These are phyloP conservation scores for Beauveria sp. DNA, from an alignment of 2,329 filamentous ascomycete genomes.

Conservation along the genomic window DNA sequence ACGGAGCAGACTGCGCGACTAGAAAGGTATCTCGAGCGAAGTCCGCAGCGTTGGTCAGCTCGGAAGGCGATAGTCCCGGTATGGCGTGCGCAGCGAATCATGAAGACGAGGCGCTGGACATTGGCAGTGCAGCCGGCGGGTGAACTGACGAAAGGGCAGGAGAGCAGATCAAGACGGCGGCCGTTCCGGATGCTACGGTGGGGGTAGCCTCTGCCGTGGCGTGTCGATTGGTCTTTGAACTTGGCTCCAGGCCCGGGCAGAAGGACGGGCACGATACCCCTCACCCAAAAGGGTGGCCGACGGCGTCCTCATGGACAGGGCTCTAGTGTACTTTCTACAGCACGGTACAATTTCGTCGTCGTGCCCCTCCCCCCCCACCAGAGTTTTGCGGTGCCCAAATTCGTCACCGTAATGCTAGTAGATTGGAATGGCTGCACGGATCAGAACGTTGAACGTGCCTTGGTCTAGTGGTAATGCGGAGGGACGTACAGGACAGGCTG, in stretches of 20 bases:
- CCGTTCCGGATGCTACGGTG: constrained; percentile 22
- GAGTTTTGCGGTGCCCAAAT: neutral
- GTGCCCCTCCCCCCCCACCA: neutral
- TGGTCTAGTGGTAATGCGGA: neutral
- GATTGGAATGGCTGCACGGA: constrained; percentile 5
- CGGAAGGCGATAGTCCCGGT: neutral
- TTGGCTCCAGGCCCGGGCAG: neutral
- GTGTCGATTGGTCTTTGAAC: constrained; percentile 17
- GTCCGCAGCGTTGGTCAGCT: neutral
- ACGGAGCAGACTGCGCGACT: neutral
- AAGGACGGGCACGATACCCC: neutral
- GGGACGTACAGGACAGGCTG: neutral
- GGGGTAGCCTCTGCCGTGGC: constrained; percentile 5
- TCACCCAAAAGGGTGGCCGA: neutral
- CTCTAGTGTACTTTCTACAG: neutral
- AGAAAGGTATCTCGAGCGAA: neutral
- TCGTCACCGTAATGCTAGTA: constrained; percentile 4
- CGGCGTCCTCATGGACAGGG: neutral
- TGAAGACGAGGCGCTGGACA: neutral
- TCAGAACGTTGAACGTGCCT: constrained; percentile 10
- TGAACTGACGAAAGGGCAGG: neutral
- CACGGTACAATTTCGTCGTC: neutral
- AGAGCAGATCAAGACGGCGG: constrained; percentile 19
- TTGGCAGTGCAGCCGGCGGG: neutral
- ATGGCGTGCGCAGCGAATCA: neutral